phyloP scores from a whole-genome alignment of 2,329 filamentous ascomycete species.

The Fusarium mexicanum region DNA sequence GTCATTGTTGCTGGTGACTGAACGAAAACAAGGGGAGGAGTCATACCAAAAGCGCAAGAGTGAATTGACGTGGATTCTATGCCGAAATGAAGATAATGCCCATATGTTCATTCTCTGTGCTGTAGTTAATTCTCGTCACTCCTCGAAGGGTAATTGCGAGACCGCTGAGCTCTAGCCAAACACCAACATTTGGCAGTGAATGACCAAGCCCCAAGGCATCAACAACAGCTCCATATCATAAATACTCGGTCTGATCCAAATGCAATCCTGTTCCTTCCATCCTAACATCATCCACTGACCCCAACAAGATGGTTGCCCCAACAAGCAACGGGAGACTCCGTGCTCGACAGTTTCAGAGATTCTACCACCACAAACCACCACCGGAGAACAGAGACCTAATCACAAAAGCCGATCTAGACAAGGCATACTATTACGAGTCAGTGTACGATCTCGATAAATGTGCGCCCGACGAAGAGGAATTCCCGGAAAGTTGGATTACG shows the following conservation, averaged over 20 bases:
- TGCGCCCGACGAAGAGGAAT: no score
- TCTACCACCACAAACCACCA: neutral
- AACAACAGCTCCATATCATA: neutral
- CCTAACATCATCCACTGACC: rapidly evolving
- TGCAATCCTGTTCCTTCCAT: neutral
- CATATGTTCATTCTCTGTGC: neutral
- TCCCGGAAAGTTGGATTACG: no score
- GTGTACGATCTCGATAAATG: no score
- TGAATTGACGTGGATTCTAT: neutral
- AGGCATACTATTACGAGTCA: neutral
- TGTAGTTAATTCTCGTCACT: neutral
- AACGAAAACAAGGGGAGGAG: neutral
- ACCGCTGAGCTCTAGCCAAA: neutral
- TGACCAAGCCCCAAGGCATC: neutral
- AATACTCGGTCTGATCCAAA: neutral
- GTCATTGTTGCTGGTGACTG: neutral
- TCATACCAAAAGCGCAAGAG: neutral
- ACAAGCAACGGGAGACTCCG: neutral
- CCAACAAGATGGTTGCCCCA: neutral
- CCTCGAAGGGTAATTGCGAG: neutral
- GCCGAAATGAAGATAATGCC: rapidly evolving
- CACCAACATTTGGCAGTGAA: neutral
- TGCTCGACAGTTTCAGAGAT: neutral
- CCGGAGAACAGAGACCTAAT: neutral
- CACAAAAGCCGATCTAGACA: rapidly evolving